These are phyloP conservation scores for Kingdonia uniflora DNA, from an alignment of 164 flowering plant species.

Conservation along the genomic window DNA sequence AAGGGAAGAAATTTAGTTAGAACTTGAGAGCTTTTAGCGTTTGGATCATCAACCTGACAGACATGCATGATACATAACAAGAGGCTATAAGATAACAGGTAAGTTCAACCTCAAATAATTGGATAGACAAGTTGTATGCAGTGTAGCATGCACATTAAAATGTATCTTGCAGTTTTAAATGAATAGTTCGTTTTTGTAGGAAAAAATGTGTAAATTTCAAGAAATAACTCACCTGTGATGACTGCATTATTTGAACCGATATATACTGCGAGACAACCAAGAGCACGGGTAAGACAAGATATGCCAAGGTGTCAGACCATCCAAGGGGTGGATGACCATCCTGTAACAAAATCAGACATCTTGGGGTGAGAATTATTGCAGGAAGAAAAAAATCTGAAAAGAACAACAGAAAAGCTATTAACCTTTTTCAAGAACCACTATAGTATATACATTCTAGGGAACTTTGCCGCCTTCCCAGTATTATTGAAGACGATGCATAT, in stretches of 20 bases:
- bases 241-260: conserved; percentile 80
- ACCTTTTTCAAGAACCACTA: too few species aligned
- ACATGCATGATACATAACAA: not conserved
- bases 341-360: conserved; percentile 30
- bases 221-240: conserved; percentile 56
- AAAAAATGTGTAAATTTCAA: too few species aligned
- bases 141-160: too few species aligned
- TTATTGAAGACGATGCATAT: too few species aligned
- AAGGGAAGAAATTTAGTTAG: conserved; percentile 72
- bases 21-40: conserved; percentile 70
- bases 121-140: too few species aligned
- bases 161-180: too few species aligned
- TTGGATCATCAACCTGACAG: conserved; percentile 74
- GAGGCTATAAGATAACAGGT: not conserved
- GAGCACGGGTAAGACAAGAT: conserved; percentile 79
- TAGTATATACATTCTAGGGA: too few species aligned
- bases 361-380: not conserved
- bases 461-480: too few species aligned
- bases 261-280: conserved; percentile 71
- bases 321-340: conserved; percentile 99
- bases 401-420: not conserved
- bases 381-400: not conserved
- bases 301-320: conserved; percentile 88
- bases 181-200: too few species aligned
- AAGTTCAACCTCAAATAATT: not conserved